phyloP scores from a whole-genome alignment of 1,139 yeast genomes.

The Debaryomyces subglobosus region DNA sequence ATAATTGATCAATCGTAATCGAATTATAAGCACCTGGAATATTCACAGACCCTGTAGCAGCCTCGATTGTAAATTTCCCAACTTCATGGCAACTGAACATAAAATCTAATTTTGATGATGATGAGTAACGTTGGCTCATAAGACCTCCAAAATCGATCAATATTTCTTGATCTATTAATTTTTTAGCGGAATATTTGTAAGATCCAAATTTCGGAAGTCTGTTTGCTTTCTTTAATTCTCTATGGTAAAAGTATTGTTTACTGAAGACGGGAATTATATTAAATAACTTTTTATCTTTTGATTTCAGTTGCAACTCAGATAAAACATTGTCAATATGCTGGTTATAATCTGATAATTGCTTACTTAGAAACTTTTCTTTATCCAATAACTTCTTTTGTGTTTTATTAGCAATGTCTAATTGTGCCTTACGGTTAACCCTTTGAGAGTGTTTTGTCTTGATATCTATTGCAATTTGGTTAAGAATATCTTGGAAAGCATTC shows the following conservation, averaged over 20 bases:
- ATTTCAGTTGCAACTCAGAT: slow-evolving; percentile 59
- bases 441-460: slow-evolving; percentile 79
- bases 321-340: slow-evolving; percentile 69
- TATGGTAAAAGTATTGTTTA: slow-evolving; percentile 76
- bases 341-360: slow-evolving; percentile 68
- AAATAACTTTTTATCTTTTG: slow-evolving; percentile 55
- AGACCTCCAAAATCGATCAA: slow-evolving; percentile 60
- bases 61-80: slow-evolving; percentile 75
- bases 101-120: slow-evolving; percentile 69
- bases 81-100: slow-evolving; percentile 77
- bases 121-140: slow-evolving; percentile 40
- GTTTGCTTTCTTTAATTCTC: slow-evolving; percentile 70
- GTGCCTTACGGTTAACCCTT: slow-evolving; percentile 62
- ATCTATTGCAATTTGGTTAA: slow-evolving; percentile 84
- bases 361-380: slow-evolving; percentile 63
- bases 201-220: slow-evolving; percentile 80
- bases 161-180: slow-evolving; percentile 73
- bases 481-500: slow-evolving; percentile 74
- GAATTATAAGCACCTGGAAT: slow-evolving; percentile 56
- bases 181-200: slow-evolving; percentile 77
- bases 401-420: slow-evolving; percentile 59
- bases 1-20: slow-evolving; percentile 66
- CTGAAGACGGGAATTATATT: slow-evolving; percentile 67
- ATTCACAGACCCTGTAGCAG: slow-evolving; percentile 45
- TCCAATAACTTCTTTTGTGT: slow-evolving; percentile 63